Evolutionary conservation across 148 eudicot genomes (phyloP), one percentile per base, ranked within the genome.

Genomic region (Oxyria digyna): DNA sequence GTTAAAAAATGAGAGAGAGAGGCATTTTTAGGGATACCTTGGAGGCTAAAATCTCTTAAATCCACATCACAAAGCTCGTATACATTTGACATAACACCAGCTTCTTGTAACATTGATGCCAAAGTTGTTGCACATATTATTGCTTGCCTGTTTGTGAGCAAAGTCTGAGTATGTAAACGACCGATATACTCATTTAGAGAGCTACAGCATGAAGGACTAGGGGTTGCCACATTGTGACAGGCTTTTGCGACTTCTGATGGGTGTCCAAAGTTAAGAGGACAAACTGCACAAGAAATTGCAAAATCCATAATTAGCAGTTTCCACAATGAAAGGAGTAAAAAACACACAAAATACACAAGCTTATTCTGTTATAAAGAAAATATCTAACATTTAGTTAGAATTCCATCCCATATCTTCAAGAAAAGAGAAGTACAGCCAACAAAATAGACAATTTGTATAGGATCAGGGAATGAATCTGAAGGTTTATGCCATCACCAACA

Each of bases 51-150:
- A 82, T 94, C 99, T 77, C 88, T 91, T 68, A 94, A 57, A 75
- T 91, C 91, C 62, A 94, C 91, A 75, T 90, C 99, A 85, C 99
- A 94, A 73, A 94, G 99, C 69, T 87, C 86, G 75, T 90, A 94
- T 49, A 94, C 69, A 75, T 94, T 83, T 67, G 91, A 76, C 93
- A 87, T 82, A 33, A 94, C 97, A 62, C 97, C 99, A 41, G 83
- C 96, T 49, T 91, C 87, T 75, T 77, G 84, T 75, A 94, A 81
- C 83, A 88, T 81, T 35, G 83, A 84, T 18, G 91, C 99, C 67
- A 94, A 87, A 62, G 80, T 74, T 29, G 88, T 81, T 14, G 99
- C 86, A 85, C 99, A 94, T 40, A 90, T 73, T 54, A 94, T 90
- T n/a, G 99, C 97, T 78, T 94, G 99, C 66, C 77, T 81, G 80